A percentile compares a stretch with the other conserved stretches of the same genome.
These are phyloP conservation scores for Mucor saturninus DNA, from an alignment of 371 early-diverging fungal genomes.

Conservation along the genomic window DNA sequence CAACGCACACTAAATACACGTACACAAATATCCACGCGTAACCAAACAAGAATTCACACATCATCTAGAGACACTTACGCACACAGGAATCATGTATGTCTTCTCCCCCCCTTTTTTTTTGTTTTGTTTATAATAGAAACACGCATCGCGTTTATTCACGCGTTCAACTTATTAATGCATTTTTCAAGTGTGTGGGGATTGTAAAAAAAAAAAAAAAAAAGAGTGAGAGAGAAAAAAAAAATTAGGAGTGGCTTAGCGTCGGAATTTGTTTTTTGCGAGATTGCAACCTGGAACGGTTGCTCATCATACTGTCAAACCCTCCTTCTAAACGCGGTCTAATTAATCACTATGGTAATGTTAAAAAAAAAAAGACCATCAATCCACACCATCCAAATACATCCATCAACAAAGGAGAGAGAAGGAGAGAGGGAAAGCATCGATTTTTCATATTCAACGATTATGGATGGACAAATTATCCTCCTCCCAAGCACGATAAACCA, in stretches of 20 bases:
- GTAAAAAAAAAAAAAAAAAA: background rate
- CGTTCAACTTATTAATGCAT: too few species aligned
- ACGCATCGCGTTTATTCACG: too few species aligned
- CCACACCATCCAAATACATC: background rate
- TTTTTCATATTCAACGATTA: background rate
- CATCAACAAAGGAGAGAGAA: background rate
- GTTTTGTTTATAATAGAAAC: too few species aligned
- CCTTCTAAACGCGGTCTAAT: constrained; percentile 34
- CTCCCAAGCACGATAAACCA: background rate
- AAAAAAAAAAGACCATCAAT: constrained; percentile 14
- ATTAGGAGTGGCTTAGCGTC: constrained; percentile 17
- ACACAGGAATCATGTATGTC: too few species aligned
- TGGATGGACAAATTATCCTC: background rate
- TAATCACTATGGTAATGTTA: constrained; percentile 29
- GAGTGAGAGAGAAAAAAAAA: background rate
- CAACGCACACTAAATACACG: background rate
- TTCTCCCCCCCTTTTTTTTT: too few species aligned
- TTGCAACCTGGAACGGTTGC: constrained; percentile 7
- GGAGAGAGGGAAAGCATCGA: background rate
- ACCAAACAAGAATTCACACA: too few species aligned
- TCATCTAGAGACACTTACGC: too few species aligned
- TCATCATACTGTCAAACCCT: constrained; percentile 14
- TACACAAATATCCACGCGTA: too few species aligned
- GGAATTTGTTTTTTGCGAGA: constrained; percentile 7
- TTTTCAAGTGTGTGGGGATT: too few species aligned